These are phyloP conservation scores for Aspergillus cejpii DNA, from an alignment of 2,329 filamentous ascomycete genomes.

Conservation along the genomic window DNA sequence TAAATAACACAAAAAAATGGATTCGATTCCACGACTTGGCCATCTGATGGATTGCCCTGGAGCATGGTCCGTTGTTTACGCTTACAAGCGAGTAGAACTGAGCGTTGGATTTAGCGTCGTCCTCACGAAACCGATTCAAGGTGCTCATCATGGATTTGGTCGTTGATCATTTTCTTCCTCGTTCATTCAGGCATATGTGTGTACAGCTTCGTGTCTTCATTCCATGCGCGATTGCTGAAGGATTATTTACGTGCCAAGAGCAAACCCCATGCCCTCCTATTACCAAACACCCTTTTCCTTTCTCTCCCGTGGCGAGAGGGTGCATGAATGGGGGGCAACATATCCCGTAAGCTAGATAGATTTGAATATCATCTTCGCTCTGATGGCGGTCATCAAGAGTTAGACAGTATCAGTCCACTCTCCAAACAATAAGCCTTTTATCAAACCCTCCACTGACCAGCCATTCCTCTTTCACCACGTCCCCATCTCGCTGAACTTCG, in stretches of 20 bases:
- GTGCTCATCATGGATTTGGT: no score
- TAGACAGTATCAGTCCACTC: not conserved
- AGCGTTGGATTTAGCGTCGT: not conserved
- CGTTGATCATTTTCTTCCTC: no score
- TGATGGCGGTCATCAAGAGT: not conserved
- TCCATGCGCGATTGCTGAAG: conserved; percentile 61
- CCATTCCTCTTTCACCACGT: conserved; percentile 43
- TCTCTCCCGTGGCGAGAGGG: conserved; percentile 35
- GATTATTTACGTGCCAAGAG: conserved; percentile 61
- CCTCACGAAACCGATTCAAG: not conserved
- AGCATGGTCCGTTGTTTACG: conserved; percentile 3
- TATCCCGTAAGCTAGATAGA: conserved; percentile 13
- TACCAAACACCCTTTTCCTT: conserved; percentile 45
- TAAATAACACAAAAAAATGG: conserved; percentile 21
- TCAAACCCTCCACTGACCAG: conserved; percentile 60
- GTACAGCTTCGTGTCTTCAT: conserved; percentile 58
- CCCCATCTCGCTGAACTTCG: conserved; percentile 16
- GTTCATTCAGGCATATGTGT: conserved; percentile 56
- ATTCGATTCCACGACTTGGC: conserved; percentile 16
- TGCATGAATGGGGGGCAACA: conserved; percentile 47
- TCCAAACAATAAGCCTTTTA: conserved; percentile 55
- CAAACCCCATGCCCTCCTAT: conserved; percentile 40
- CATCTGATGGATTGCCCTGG: conserved; percentile 6
- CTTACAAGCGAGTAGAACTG: conserved; percentile 12
- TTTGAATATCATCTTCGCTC: not conserved